phyloP scores from a whole-genome alignment of 73 alveolate genomes.

The Stentor coeruleus region DNA sequence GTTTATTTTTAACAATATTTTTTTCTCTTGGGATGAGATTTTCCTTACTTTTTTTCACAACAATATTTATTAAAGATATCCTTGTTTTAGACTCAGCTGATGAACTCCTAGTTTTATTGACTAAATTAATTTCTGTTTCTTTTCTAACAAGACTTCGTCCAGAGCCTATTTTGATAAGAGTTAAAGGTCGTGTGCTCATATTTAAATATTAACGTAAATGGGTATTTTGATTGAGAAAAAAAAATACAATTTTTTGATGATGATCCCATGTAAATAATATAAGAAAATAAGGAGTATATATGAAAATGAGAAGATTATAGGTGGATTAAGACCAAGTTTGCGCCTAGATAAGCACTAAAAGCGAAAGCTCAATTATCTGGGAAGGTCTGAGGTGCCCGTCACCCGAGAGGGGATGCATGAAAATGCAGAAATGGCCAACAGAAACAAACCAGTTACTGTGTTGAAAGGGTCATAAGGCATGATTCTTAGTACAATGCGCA shows the following conservation, averaged over 20 bases:
- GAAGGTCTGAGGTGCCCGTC: conserved; percentile 33
- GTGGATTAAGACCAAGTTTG: conserved; percentile 22
- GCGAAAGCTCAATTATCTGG: conserved; percentile 19
- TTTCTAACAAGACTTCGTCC: not conserved
- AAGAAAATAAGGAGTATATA: not conserved
- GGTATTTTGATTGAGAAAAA: too few species aligned
- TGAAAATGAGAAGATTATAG: not conserved
- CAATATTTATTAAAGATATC: not conserved
- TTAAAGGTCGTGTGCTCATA: not conserved
- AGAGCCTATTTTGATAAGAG: not conserved
- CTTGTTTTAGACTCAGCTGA: not conserved
- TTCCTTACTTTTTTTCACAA: not conserved
- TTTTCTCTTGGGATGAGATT: not conserved
- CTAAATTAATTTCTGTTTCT: not conserved
- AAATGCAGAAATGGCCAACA: conserved; percentile 23
- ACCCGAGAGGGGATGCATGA: conserved; percentile 25
- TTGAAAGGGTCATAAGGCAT: conserved; percentile 29
- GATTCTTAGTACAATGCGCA: conserved; percentile 25
- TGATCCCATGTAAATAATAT: too few species aligned
- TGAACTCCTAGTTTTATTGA: not conserved
- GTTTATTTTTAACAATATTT: too few species aligned
- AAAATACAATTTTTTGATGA: too few species aligned
- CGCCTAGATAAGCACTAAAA: conserved; percentile 26
- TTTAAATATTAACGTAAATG: not conserved
- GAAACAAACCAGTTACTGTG: conserved; percentile 29